Percentiles rank a stretch among this genome's conserved stretches.
phyloP scores from a whole-genome alignment of 208 protist genomes.

The Angomonas ambiguus region DNA sequence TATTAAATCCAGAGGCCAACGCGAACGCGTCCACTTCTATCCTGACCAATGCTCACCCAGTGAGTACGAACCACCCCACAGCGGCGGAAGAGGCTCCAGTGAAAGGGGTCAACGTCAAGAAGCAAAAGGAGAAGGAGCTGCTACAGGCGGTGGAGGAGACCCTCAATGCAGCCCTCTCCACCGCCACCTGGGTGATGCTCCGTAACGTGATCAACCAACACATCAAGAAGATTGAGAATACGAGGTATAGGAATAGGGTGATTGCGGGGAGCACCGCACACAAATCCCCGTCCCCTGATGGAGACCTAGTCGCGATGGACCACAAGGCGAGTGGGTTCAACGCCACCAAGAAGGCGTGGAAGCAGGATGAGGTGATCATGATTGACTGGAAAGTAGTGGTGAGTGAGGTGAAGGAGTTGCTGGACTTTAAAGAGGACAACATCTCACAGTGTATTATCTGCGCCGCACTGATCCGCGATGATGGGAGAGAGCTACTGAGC shows the following conservation, averaged over 20 bases:
- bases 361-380: conserved; percentile 10
- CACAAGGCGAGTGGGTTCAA: not conserved
- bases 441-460: conserved; percentile 60
- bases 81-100: too few relatives aligned
- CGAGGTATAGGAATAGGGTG: not conserved
- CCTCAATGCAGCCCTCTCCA: conserved; percentile 34
- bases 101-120: not conserved
- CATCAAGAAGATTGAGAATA: conserved; percentile 18
- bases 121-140: not conserved
- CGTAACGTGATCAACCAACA: conserved; percentile 53
- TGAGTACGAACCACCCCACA: too few relatives aligned
- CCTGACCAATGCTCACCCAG: too few relatives aligned
- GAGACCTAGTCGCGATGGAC: not conserved
- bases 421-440: conserved; percentile 25
- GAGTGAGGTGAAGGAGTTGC: conserved; percentile 36
- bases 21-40: too few relatives aligned
- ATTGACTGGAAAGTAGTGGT: conserved; percentile 70
- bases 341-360: not conserved
- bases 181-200: conserved; percentile 71
- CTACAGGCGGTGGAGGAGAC: conserved; percentile 30
- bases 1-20: not conserved
- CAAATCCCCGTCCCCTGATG: not conserved
- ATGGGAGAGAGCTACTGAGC: conserved; percentile 71
- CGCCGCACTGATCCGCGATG: conserved; percentile 66
- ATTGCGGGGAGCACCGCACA: not conserved